These are phyloP conservation scores for Fonsecaea erecta DNA, from an alignment of 2,329 filamentous ascomycete genomes.

Conservation along the genomic window DNA sequence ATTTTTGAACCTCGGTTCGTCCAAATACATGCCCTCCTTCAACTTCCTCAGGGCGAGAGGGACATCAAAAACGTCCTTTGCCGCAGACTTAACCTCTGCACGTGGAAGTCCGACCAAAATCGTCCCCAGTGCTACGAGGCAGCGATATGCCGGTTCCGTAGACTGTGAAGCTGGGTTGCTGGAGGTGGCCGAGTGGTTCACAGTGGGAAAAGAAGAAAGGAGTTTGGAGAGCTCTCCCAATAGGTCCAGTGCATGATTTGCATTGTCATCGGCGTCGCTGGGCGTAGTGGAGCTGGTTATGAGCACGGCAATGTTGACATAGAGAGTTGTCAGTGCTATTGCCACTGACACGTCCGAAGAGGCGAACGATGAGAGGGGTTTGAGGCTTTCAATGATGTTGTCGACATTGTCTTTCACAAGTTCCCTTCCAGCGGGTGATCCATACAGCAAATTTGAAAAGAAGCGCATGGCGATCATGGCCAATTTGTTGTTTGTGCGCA, in stretches of 20 bases:
- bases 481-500: slow-evolving; percentile 70
- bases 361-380: slow-evolving; percentile 62
- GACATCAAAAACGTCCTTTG: slow-evolving; percentile 62
- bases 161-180: slow-evolving; percentile 64
- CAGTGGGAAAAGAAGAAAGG: slow-evolving; percentile 47
- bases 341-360: slow-evolving; percentile 75
- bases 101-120: slow-evolving; percentile 62
- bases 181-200: slow-evolving; percentile 31
- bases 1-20: slow-evolving; percentile 65
- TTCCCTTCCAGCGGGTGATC: slow-evolving; percentile 70
- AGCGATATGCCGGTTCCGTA: slow-evolving; percentile 80
- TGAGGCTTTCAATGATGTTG: slow-evolving; percentile 65
- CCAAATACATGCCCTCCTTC: slow-evolving; percentile 55
- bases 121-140: slow-evolving; percentile 82
- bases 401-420: slow-evolving; percentile 65
- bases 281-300: slow-evolving; percentile 56
- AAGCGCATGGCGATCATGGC: slow-evolving; percentile 84
- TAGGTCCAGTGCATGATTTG: slow-evolving; percentile 54
- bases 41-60: slow-evolving; percentile 53
- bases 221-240: slow-evolving; percentile 67
- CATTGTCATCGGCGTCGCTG: slow-evolving; percentile 46
- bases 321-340: slow-evolving; percentile 78
- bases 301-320: slow-evolving; percentile 83
- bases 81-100: slow-evolving; percentile 61
- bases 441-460: slow-evolving; percentile 78